Evolutionary conservation across 805 yeast species (phyloP).

Genomic region (Aciculoconidium aculeatum): DNA sequence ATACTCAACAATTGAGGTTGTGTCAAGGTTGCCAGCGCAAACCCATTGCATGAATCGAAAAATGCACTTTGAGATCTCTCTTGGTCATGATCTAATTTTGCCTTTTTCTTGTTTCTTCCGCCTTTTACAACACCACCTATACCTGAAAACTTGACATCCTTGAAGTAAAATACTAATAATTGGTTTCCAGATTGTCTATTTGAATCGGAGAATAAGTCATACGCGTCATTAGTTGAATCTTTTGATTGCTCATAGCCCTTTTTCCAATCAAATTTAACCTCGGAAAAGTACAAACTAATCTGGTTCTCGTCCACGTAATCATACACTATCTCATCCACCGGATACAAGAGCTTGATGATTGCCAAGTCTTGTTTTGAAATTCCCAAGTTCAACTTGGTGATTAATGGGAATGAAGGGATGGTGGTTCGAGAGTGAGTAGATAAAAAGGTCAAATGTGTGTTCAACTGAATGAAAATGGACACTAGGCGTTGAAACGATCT

Average conservation of each 20-base stretch:
- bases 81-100: slow-evolving; percentile 7
- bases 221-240: slow-evolving; percentile 40
- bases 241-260: slow-evolving; percentile 30
- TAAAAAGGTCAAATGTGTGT: slow-evolving; percentile 37
- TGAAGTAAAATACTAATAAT: slow-evolving; percentile 67
- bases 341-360: slow-evolving; percentile 53
- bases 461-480: slow-evolving; percentile 20
- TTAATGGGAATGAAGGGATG: slow-evolving; percentile 22
- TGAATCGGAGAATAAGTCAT: slow-evolving; percentile 48
- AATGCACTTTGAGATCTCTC: too few relatives aligned
- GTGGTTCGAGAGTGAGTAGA: slow-evolving; percentile 30
- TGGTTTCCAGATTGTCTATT: slow-evolving; percentile 49
- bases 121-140: slow-evolving; percentile 27
- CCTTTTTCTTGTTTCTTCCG: slow-evolving; percentile 14
- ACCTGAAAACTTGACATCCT: slow-evolving; percentile 59
- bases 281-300: slow-evolving; percentile 37
- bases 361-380: slow-evolving; percentile 54
- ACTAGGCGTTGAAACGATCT: slow-evolving; percentile 6
- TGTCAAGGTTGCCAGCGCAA: slow-evolving; percentile 46
- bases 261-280: slow-evolving; percentile 33
- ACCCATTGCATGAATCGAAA: slow-evolving; percentile 32
- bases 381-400: slow-evolving; percentile 25
- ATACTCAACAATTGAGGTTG: slow-evolving; percentile 54
- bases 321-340: slow-evolving; percentile 57
- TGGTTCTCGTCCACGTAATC: slow-evolving; percentile 80